Evolutionary conservation across 2,329 filamentous ascomycete genomes (phyloP).

Genomic region (Xylariaceae sp.): DNA sequence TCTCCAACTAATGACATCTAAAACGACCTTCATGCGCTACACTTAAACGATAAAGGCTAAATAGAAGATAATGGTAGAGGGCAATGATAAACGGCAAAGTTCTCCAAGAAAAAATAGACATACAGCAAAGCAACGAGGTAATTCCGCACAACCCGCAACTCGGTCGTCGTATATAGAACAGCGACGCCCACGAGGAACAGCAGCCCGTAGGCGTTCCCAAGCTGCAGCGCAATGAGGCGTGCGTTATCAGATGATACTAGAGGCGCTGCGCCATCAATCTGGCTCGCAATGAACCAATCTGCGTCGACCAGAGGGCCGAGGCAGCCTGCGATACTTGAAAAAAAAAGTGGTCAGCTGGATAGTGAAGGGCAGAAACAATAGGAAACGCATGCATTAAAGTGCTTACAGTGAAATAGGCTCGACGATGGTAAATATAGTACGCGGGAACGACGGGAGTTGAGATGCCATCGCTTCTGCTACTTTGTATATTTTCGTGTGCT

Average conservation of each 20-base stretch:
- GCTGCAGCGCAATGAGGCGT: conserved; percentile 67
- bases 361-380: not conserved
- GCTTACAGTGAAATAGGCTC: conserved; percentile 73
- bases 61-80: not conserved
- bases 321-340: conserved; percentile 63
- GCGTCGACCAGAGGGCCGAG: conserved; percentile 61
- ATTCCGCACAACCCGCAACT: conserved; percentile 68
- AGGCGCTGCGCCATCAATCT: conserved; percentile 53
- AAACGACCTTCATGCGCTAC: too few species aligned
- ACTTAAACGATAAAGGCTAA: too few species aligned
- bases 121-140: conserved; percentile 68
- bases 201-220: conserved; percentile 73
- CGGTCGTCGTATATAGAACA: conserved; percentile 67
- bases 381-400: not conserved
- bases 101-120: conserved; percentile 35
- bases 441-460: conserved; percentile 67
- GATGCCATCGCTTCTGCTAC: conserved; percentile 57
- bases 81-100: conserved; percentile 29
- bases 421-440: conserved; percentile 69
- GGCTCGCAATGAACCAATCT: conserved; percentile 67
- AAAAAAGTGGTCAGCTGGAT: not conserved
- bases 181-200: conserved; percentile 68
- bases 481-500: too few species aligned
- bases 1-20: too few species aligned
- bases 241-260: conserved; percentile 50